Evolutionary conservation across 306 rosid species (phyloP), one percentile per base, ranked within the genome.

Genomic region (Fragaria vesca): DNA sequence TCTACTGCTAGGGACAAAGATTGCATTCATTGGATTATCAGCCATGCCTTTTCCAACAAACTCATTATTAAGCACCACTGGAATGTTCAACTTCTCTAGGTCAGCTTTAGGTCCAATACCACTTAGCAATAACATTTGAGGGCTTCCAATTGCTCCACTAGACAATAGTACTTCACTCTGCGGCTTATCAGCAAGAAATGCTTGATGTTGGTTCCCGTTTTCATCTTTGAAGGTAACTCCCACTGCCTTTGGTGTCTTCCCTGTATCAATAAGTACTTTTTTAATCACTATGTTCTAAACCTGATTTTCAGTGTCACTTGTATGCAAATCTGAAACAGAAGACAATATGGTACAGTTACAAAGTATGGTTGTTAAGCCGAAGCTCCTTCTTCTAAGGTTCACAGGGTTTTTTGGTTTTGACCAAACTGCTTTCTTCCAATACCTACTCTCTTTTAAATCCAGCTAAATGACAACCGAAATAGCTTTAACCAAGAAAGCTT

Each of bases 1-100:
- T 28, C 80, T 87, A 0, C 74, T 83, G 34, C 88, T 77, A 73
- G 98, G 98, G 76, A 92, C 90, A 76, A 87, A 95, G 34, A 95
- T 28, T 7, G 97, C 54, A 80, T 95, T 95, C 98, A 95, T 92
- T 26, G 98, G 98, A 78, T 95, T 95, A 83, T 92, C 98, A 21
- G 86, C 88, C 97, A 95, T 92, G 80, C 97, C 97, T 38, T 87
- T 85, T 70, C 98, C 98, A 70, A 95, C 97, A 82, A 82, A 88
- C 12, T 73, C 82, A 43, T 91, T 92, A 60, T 89, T 78, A 61
- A 83, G 84, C 21, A 95, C 89, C 18, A 92, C 81, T 2, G 97
- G 73, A 47, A 95, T 92, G 51, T 91, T 92, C 78, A 90, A 68
- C 36, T 86, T 84, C n/a, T 82, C 20, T 16, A 92, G 98, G 20